phyloP scores from a whole-genome alignment of 2,329 filamentous ascomycete species.

The Apiospora arundinis region DNA sequence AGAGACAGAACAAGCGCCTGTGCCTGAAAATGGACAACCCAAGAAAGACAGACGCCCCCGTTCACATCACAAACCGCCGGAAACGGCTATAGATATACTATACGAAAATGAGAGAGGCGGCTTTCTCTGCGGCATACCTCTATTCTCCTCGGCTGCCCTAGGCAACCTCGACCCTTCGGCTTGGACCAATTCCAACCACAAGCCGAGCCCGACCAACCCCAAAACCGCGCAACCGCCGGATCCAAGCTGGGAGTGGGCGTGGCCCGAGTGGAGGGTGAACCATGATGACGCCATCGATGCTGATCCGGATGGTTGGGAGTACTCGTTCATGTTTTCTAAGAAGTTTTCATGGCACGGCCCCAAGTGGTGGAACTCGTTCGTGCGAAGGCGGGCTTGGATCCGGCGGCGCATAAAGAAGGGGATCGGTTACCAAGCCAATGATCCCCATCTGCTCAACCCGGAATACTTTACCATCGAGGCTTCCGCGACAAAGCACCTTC shows the following conservation, averaged over 20 bases:
- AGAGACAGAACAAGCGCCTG: neutral
- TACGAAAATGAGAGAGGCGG: slow-evolving; percentile 95
- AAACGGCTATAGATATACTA: slow-evolving; percentile 78
- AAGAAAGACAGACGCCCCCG: slow-evolving; percentile 21
- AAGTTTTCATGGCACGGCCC: slow-evolving; percentile 86
- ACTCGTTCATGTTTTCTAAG: slow-evolving; percentile 84
- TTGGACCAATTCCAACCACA: slow-evolving; percentile 79
- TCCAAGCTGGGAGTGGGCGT: slow-evolving; percentile 91
- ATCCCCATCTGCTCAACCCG: slow-evolving; percentile 71
- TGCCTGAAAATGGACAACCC: slow-evolving; percentile 22
- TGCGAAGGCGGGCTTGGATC: slow-evolving; percentile 88
- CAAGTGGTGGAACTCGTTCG: slow-evolving; percentile 93
- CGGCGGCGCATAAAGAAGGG: slow-evolving; percentile 75
- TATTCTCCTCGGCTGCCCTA: slow-evolving; percentile 88
- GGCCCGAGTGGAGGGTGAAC: slow-evolving; percentile 69
- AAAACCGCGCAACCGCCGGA: slow-evolving; percentile 91
- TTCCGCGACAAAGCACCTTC: slow-evolving; percentile 50
- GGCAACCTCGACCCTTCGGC: slow-evolving; percentile 84
- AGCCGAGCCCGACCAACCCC: slow-evolving; percentile 69
- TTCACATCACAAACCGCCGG: slow-evolving; percentile 40
- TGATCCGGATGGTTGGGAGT: slow-evolving; percentile 95
- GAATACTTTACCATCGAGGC: slow-evolving; percentile 82
- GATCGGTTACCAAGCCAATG: slow-evolving; percentile 49
- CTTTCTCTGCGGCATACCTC: slow-evolving; percentile 85
- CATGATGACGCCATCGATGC: slow-evolving; percentile 72